These are phyloP conservation scores for Apium graveolens DNA, from an alignment of 129 eudicot genomes.

Conservation along the genomic window DNA sequence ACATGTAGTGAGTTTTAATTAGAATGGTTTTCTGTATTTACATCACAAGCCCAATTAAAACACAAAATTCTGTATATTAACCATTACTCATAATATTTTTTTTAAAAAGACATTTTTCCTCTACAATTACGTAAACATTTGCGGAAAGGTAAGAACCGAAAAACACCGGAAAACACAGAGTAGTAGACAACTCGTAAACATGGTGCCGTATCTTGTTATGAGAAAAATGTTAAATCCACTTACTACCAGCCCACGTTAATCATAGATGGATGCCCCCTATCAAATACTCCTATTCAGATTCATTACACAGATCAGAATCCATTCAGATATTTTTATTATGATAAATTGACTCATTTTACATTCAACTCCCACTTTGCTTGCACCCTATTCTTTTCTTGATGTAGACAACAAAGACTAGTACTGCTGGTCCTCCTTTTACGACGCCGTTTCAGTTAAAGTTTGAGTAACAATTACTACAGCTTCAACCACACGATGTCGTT, in stretches of 20 bases:
- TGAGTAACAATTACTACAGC: not conserved
- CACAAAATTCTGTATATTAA: no score
- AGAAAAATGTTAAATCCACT: not conserved
- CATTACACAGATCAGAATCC: not conserved
- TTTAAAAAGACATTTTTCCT: no score
- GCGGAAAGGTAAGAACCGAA: no score
- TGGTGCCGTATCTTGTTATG: not conserved
- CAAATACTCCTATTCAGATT: no score
- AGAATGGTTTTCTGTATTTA: no score
- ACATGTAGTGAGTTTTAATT: no score
- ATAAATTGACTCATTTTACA: not conserved
- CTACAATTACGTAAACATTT: no score
- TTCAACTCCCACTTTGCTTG: slow-evolving; percentile 7
- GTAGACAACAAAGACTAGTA: not conserved
- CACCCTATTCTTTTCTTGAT: not conserved
- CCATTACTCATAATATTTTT: no score
- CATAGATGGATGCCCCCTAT: not conserved
- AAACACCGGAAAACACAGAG: no score
- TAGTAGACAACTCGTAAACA: no score
- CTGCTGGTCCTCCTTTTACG: not conserved
- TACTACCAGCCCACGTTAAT: not conserved
- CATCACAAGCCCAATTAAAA: no score
- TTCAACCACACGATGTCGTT: not conserved
- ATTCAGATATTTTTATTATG: not conserved
- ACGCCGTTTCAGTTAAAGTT: not conserved